Base-by-base conservation (phyloP, 2,329 filamentous ascomycete genomes). In the Westerdykella aurantiaca region DNA sequence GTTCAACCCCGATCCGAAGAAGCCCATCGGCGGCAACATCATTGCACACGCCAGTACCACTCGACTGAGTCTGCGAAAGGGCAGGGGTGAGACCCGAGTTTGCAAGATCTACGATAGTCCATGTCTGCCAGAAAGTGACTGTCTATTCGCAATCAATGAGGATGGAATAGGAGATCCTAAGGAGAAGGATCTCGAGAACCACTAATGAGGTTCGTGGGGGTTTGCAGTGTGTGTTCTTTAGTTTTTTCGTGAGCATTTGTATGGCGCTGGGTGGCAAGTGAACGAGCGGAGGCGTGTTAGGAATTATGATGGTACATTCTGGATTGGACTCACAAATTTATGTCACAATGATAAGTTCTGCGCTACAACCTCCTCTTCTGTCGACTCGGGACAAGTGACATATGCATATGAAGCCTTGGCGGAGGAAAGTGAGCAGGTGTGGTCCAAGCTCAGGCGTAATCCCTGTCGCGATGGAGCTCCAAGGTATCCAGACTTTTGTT, bases 71-170 rank as follows among this genome's bases (percentile, higher is more conserved):
- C 69, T 98, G 64, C 96, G 95, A 74, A 98, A 98, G 69, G 94
- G 93, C 1, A 79, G 93, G 43, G 93, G 80, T 23, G 93, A 98
- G 75, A 98, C 93, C 17, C 81, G 93, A 73, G 88, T 98, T 55
- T 95, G 93, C 73, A 98, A 97, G 76, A 98, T 98, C 50, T 98
- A 98, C 65, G 94, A 98, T 70, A 97, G 90, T 57, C 93, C 93
- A 2, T 98, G 93, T 69, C 73, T 98, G 52, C 93, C 93, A 0
- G 93, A 98, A 72, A 94, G 88, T 58, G 94, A 98, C 68, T 95
- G 88, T 63, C 71, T 97, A 56, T 98, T 98, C 71, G 91, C 93
- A 38, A 98, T 98, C 66, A 88, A 88, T 45, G 94, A 97, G 69
- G 89, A 96, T 65, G 93, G 93, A 35, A 98, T 98, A 61, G 88